A percentile compares a stretch with the other conserved stretches of the same genome.
Conservation (phyloP, 75 land plant species). For the Picea glauca region DNA sequence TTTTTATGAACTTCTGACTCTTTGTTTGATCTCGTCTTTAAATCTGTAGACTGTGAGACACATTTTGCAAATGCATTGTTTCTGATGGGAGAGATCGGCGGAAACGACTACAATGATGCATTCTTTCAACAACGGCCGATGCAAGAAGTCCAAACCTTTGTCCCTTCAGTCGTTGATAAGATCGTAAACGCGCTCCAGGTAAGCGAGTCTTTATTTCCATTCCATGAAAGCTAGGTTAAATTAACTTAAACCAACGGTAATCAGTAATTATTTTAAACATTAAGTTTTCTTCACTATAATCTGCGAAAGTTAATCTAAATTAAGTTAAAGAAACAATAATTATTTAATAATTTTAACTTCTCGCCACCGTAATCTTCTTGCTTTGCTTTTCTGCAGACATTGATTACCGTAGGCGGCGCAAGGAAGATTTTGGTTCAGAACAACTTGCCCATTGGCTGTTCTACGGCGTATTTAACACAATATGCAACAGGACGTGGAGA, state of each 20-base stretch:
- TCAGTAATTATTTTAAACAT: no score
- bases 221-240: constrained; percentile 5
- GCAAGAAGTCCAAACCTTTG: constrained; percentile 12
- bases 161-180: constrained; percentile 15
- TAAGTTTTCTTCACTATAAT: no score
- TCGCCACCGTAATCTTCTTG: no score
- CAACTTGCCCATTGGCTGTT: constrained; percentile 1
- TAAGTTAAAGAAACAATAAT: no score
- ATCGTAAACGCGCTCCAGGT: constrained; percentile 11
- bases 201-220: neutral
- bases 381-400: neutral
- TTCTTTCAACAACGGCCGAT: constrained; percentile 14
- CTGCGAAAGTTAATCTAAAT: no score
- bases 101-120: constrained; percentile 48
- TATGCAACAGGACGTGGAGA: neutral
- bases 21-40: no score
- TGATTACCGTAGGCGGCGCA: neutral
- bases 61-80: constrained; percentile 35
- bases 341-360: no score
- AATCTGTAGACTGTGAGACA: constrained; percentile 16
- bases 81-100: constrained; percentile 62
- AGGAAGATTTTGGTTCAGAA: neutral
- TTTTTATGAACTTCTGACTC: no score
- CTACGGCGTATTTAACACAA: neutral
- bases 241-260: no score